Evolutionary conservation across 2,329 filamentous ascomycete species (phyloP).

Genomic region (Ceratocystis variospora): DNA sequence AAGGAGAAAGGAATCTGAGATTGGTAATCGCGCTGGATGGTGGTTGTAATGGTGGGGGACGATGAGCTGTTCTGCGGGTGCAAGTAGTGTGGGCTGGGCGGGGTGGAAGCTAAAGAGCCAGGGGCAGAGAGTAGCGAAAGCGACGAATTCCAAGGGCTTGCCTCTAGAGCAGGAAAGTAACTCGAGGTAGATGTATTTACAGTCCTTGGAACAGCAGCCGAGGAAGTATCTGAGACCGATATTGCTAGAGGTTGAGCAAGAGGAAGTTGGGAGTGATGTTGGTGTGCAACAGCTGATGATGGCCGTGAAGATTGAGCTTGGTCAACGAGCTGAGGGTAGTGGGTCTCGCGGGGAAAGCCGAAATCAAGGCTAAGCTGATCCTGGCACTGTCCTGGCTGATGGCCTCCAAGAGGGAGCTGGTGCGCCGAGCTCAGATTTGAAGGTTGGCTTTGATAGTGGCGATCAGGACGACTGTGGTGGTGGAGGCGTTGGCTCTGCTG

Average conservation of each 20-base stretch:
- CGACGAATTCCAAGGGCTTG: slow-evolving; percentile 5
- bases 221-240: background rate
- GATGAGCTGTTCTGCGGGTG: slow-evolving; percentile 12
- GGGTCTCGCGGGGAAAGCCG: background rate
- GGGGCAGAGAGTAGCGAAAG: slow-evolving; percentile 7
- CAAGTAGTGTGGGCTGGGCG: background rate
- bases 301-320: background rate
- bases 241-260: background rate
- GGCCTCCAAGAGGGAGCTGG: slow-evolving; percentile 18
- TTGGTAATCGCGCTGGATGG: background rate
- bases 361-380: background rate
- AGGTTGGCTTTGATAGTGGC: slow-evolving; percentile 17
- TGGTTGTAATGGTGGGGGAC: background rate
- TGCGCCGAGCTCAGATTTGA: slow-evolving; percentile 16
- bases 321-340: slow-evolving; percentile 1
- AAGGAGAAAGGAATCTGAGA: slow-evolving; percentile 8
- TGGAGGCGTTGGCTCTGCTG: slow-evolving; percentile 10
- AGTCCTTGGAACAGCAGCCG: background rate
- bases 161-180: slow-evolving; percentile 13
- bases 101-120: slow-evolving; percentile 5
- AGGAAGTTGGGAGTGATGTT: slow-evolving; percentile 2
- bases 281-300: background rate
- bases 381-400: slow-evolving; percentile 19
- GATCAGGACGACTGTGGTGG: slow-evolving; percentile 20
- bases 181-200: background rate